Conservation (phyloP, 2,329 filamentous ascomycete genomes). For the Raffaelea albimanens region DNA sequence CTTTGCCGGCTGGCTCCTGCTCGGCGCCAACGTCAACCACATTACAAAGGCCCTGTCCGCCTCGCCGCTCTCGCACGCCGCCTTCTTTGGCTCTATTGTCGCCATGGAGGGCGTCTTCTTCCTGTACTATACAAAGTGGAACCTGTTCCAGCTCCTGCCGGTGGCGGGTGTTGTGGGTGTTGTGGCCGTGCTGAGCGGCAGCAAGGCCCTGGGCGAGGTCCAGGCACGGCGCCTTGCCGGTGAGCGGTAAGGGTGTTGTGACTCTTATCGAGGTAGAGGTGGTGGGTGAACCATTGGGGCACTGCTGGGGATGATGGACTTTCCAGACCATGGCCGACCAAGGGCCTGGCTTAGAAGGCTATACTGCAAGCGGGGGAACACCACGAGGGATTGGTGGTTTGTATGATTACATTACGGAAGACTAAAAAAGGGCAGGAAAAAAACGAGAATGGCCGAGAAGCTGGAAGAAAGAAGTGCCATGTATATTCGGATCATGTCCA, state of each 20-base stretch:
- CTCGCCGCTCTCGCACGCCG: constrained; percentile 69
- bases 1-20: constrained; percentile 61
- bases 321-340: too few relatives aligned
- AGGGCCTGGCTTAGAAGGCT: too few relatives aligned
- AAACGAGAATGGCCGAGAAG: too few relatives aligned
- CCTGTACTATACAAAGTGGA: constrained; percentile 89
- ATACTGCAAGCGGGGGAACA: too few relatives aligned
- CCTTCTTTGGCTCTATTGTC: constrained; percentile 82
- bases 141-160: constrained; percentile 79
- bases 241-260: constrained; percentile 48
- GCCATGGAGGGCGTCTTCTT: constrained; percentile 89
- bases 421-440: too few relatives aligned
- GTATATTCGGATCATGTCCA: too few relatives aligned
- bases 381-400: too few relatives aligned
- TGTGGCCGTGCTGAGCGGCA: constrained; percentile 76
- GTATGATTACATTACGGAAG: too few relatives aligned
- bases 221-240: constrained; percentile 79
- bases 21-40: constrained; percentile 79
- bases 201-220: constrained; percentile 84
- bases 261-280: too few relatives aligned
- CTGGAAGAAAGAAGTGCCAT: too few relatives aligned
- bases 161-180: constrained; percentile 57
- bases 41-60: constrained; percentile 62
- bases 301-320: too few relatives aligned
- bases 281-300: too few relatives aligned